Evolutionary conservation across 2,329 filamentous ascomycete species (phyloP), one percentile per base, ranked within the genome.

Genomic region (Verticillium alfalfae): DNA sequence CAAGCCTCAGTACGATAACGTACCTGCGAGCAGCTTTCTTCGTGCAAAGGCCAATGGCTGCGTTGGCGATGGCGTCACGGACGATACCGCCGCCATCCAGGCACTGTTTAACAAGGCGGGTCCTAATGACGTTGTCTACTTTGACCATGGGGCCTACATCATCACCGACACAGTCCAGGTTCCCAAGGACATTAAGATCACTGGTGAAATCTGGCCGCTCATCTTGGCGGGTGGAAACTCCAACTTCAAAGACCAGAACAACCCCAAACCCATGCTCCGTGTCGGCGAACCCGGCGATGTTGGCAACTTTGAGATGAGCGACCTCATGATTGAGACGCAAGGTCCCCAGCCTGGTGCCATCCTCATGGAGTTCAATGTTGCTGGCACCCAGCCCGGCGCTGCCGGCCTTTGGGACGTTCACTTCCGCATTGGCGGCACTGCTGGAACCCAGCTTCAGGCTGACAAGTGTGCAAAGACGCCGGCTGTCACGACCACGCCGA

Each of bases 341-440:
- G 94, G 94, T 5, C 81, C 93, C 3, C 89, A 92, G 65, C 90
- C 93, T 0, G 94, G 94, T 66, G 94, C 93, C 18, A 92, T 97
- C 70, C 84, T 97, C 72, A 87, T 97, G 78, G 85, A 97, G 74
- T 97, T 92, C 90, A 97, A 97, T 76, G 80, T 97, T 52, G 86
- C 86, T 54, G 88, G 87, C 39, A 73, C 83, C 67, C 81, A 75
- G 61, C 83, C 88, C 62, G 92, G 92, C 56, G 84, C 87, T 1
- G 88, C 88, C 22, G 94, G 87, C 65, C 88, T 97, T 76, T 99
- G 93, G 91, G 95, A 99, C 70, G 88, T 93, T n/a, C 95, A 99
- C 80, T 89, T 95, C 78, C 92, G 95, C 71, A 86, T 99, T 68
- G 94, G 93, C 69, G 95, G 95, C 54, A 88, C 89, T 60, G 88